Conservation (phyloP, 1,139 yeast genomes). For the Debaryomycetaceae sp. region DNA sequence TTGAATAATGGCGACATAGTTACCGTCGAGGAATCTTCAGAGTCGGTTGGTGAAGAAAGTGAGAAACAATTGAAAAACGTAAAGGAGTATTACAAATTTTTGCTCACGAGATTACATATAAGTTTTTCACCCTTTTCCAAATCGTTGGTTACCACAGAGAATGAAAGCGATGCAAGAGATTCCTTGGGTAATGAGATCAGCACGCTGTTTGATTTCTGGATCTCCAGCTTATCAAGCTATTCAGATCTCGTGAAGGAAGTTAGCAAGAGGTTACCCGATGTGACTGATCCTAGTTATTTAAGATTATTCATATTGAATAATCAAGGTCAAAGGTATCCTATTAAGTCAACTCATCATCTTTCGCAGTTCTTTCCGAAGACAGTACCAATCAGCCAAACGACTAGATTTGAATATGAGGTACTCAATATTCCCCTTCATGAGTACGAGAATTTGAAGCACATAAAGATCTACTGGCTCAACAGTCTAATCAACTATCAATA, state of each 20-base stretch:
- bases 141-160: constrained; percentile 42
- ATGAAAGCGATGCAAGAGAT: constrained; percentile 12
- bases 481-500: constrained; percentile 62
- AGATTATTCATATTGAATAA: constrained; percentile 60
- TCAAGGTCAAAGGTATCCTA: constrained; percentile 52
- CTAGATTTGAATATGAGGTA: constrained; percentile 67
- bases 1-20: constrained; percentile 78
- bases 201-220: constrained; percentile 60
- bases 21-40: constrained; percentile 41
- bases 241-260: constrained; percentile 58
- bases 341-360: constrained; percentile 38
- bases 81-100: constrained; percentile 55
- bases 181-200: constrained; percentile 14
- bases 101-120: constrained; percentile 66
- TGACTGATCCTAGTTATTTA: constrained; percentile 58
- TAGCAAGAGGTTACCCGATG: constrained; percentile 43
- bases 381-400: constrained; percentile 42
- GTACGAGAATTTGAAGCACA: constrained; percentile 67
- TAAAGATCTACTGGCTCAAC: constrained; percentile 63
- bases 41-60: constrained; percentile 15
- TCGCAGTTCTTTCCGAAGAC: constrained; percentile 49
- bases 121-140: constrained; percentile 44
- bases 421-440: constrained; percentile 72
- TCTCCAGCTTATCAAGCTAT: constrained; percentile 58
- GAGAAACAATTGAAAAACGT: constrained; percentile 18